phyloP scores from a whole-genome alignment of 352 stramenopile species.

The Phytophthora hybrid region DNA sequence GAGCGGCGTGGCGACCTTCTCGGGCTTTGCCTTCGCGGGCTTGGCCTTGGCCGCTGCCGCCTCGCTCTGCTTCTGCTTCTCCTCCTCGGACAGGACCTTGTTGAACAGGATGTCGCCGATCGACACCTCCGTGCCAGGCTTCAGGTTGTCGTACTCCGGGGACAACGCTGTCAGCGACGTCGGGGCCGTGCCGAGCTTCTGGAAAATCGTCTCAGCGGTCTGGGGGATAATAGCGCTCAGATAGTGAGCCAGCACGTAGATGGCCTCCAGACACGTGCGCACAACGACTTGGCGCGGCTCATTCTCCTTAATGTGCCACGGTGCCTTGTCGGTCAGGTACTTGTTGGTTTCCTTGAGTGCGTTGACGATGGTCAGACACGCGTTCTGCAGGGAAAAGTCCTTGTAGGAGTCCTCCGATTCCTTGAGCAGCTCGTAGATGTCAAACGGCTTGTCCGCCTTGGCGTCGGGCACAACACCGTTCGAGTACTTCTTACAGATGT shows the following conservation, averaged over 20 bases:
- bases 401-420: slow-evolving; percentile 93
- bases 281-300: slow-evolving; percentile 92
- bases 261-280: slow-evolving; percentile 96
- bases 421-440: slow-evolving; percentile 86
- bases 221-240: slow-evolving; percentile 95
- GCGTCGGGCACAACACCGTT: slow-evolving; percentile 80
- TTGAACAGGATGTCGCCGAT: slow-evolving; percentile 97
- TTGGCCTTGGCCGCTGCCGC: slow-evolving; percentile 61
- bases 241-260: slow-evolving; percentile 97
- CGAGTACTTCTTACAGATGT: slow-evolving; percentile 97
- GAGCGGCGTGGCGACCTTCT: slow-evolving; percentile 65
- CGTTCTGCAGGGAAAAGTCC: slow-evolving; percentile 92
- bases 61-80: slow-evolving; percentile 70
- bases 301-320: slow-evolving; percentile 97
- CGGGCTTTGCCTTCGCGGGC: slow-evolving; percentile 49
- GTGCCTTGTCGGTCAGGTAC: slow-evolving; percentile 97
- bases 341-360: slow-evolving; percentile 96
- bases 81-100: slow-evolving; percentile 88
- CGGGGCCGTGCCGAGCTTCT: slow-evolving; percentile 93
- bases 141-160: slow-evolving; percentile 93
- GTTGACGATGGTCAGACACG: slow-evolving; percentile 91
- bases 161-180: slow-evolving; percentile 79
- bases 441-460: slow-evolving; percentile 76
- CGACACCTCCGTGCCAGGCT: slow-evolving; percentile 87
- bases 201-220: slow-evolving; percentile 93